These are phyloP conservation scores for Pistacia vera DNA, from an alignment of 345 rosid species.

Conservation along the genomic window DNA sequence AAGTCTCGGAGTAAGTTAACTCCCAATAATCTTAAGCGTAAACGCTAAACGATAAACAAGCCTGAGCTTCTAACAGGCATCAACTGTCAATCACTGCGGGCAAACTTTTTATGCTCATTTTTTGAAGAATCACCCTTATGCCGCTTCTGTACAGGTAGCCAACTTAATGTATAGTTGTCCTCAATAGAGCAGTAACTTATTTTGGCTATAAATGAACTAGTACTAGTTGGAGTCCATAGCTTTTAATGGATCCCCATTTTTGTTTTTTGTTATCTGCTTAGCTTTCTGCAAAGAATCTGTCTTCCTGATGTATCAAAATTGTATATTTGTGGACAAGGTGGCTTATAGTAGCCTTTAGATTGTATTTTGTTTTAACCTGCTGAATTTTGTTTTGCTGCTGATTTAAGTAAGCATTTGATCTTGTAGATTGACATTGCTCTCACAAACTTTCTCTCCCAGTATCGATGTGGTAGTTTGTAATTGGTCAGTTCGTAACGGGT, in stretches of 20 bases:
- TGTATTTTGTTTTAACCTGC: background rate
- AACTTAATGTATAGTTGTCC: background rate
- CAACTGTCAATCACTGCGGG: background rate
- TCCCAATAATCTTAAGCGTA: slow-evolving; percentile 36
- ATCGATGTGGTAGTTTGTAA: no score
- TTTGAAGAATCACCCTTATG: background rate
- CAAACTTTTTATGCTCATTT: background rate
- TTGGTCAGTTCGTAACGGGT: no score
- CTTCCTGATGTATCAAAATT: background rate
- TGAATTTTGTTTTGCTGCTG: background rate
- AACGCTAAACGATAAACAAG: slow-evolving; percentile 19
- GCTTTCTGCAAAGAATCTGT: background rate
- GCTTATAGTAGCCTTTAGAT: background rate
- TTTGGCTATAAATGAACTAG: background rate
- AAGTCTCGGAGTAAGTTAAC: slow-evolving; percentile 37
- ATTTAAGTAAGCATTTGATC: background rate
- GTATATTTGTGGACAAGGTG: background rate
- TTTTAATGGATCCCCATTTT: background rate
- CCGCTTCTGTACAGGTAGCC: background rate
- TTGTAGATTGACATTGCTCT: no score
- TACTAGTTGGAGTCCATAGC: background rate
- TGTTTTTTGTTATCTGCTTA: background rate
- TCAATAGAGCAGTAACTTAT: background rate
- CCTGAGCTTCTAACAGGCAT: background rate
- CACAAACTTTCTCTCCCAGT: no score